A percentile compares a stretch with the other conserved stretches of the same genome.
phyloP scores from a whole-genome alignment of 108 stramenopile genomes.

The Fragilaria crotonensis region DNA sequence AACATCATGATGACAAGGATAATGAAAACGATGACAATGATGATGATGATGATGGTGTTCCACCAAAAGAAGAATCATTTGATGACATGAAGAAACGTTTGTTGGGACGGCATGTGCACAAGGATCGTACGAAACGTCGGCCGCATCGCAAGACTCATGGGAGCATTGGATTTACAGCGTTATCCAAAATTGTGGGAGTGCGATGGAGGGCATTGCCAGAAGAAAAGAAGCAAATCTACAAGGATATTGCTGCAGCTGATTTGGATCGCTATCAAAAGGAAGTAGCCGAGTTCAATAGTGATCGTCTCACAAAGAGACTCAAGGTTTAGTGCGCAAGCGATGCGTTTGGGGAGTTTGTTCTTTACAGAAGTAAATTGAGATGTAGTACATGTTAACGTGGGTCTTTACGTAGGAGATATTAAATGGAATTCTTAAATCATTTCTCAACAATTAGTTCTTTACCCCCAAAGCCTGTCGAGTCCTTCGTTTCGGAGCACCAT shows the following conservation, averaged over 20 bases:
- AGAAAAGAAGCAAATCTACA: constrained; percentile 16
- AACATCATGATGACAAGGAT: background rate
- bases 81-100: constrained; percentile 6
- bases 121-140: constrained; percentile 20
- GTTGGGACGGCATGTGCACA: constrained; percentile 13
- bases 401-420: too few species aligned
- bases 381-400: too few species aligned
- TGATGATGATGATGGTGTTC: background rate
- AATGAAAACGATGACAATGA: background rate
- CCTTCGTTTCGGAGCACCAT: too few species aligned
- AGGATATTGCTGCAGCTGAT: constrained; percentile 17
- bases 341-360: too few species aligned
- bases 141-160: constrained; percentile 41
- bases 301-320: background rate
- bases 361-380: too few species aligned
- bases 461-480: too few species aligned
- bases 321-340: too few species aligned
- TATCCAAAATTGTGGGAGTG: constrained; percentile 44
- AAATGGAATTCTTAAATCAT: too few species aligned
- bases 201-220: constrained; percentile 33
- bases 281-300: constrained; percentile 3
- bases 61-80: constrained; percentile 1
- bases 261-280: constrained; percentile 25
- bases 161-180: constrained; percentile 42
- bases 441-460: too few species aligned